These are phyloP conservation scores for Glarea lozoyensis DNA, from an alignment of 495 filamentous ascomycete species.

Conservation along the genomic window DNA sequence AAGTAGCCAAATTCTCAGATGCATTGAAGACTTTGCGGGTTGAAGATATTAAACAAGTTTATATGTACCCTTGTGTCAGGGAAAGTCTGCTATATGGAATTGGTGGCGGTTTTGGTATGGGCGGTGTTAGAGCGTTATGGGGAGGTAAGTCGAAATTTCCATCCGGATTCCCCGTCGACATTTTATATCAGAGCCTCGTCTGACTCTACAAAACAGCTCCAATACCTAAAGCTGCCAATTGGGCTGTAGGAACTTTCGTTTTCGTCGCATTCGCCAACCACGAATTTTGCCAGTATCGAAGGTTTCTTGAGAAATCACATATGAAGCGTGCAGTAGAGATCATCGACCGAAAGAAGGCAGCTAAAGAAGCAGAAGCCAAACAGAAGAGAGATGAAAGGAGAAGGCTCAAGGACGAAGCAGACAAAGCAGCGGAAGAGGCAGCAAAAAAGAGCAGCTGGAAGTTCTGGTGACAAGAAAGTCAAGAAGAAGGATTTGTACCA, in stretches of 20 bases:
- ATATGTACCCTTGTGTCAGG: conserved; percentile 75
- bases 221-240: conserved; percentile 59
- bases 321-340: conserved; percentile 76
- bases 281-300: conserved; percentile 69
- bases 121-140: conserved; percentile 60
- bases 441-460: conserved; percentile 35
- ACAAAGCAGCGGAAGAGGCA: conserved; percentile 26
- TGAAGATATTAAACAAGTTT: conserved; percentile 62
- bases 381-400: conserved; percentile 45
- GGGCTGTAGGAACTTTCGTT: conserved; percentile 71
- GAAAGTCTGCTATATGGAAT: conserved; percentile 79
- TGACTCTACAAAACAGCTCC: conserved; percentile 31
- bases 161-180: no score
- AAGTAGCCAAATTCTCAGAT: conserved; percentile 46
- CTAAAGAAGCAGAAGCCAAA: conserved; percentile 48
- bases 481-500: conserved; percentile 1
- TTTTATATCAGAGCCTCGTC: no score
- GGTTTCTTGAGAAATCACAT: conserved; percentile 61
- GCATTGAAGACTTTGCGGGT: conserved; percentile 56
- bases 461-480: conserved; percentile 38
- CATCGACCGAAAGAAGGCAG: conserved; percentile 61
- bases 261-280: conserved; percentile 55
- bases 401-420: conserved; percentile 33
- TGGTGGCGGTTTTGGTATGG: conserved; percentile 62
- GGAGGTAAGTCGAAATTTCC: conserved; percentile 50